phyloP scores from a whole-genome alignment of 2,329 filamentous ascomycete species.

The Apiospora sp. region DNA sequence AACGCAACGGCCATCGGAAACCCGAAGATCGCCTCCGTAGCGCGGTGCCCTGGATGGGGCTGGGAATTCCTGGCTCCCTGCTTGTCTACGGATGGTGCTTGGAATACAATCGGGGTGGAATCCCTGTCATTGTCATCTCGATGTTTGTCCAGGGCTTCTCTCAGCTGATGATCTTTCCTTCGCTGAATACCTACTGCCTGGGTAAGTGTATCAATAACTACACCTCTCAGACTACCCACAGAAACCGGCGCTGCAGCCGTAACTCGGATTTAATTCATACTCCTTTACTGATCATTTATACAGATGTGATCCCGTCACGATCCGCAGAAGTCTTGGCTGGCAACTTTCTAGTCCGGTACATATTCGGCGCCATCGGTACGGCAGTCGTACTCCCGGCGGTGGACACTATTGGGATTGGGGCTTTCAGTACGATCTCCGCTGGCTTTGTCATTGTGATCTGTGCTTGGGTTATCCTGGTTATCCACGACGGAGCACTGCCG shows the following conservation, averaged over 20 bases:
- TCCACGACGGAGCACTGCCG: constrained; percentile 14
- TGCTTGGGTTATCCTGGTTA: constrained; percentile 15
- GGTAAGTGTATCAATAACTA: neutral
- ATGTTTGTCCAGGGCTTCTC: constrained; percentile 28
- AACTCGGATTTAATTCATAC: neutral
- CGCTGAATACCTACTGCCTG: constrained; percentile 31
- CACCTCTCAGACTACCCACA: neutral
- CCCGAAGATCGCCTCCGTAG: constrained; percentile 74
- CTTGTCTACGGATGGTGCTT: constrained; percentile 72
- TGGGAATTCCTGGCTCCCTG: constrained; percentile 68
- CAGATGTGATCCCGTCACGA: constrained; percentile 25
- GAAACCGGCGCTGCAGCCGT: neutral
- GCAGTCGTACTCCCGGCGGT: constrained; percentile 40
- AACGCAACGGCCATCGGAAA: constrained; percentile 64
- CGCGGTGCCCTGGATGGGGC: constrained; percentile 62
- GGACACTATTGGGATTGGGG: constrained; percentile 39
- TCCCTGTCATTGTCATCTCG: constrained; percentile 47
- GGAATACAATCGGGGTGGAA: constrained; percentile 60
- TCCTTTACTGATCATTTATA: neutral
- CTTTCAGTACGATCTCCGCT: constrained; percentile 26
- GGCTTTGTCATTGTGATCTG: neutral
- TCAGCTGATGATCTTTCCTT: constrained; percentile 28
- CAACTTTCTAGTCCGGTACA: constrained; percentile 45
- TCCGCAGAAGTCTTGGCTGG: constrained; percentile 38
- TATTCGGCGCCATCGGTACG: constrained; percentile 36